Evolutionary conservation across 2,329 filamentous ascomycete genomes (phyloP).

Genomic region (Ceratocystis ficicola): DNA sequence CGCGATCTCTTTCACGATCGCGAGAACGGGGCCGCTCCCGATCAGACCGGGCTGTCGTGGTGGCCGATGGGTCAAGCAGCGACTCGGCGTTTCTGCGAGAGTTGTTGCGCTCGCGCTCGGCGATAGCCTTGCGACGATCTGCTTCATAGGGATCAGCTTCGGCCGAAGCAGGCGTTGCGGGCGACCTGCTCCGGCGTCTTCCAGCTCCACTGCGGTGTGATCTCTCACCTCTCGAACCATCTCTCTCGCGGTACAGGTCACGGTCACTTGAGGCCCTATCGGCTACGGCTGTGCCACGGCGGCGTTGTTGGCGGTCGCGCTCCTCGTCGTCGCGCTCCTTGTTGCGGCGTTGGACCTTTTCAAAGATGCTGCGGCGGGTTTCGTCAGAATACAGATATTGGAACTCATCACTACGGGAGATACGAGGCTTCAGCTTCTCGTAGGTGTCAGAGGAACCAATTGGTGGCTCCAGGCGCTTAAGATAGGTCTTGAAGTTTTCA

Average conservation of each 20-base stretch:
- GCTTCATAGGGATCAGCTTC: constrained; percentile 91
- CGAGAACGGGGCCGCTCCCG: constrained; percentile 22
- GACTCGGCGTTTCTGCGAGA: constrained; percentile 22
- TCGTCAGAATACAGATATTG: constrained; percentile 73
- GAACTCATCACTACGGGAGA: constrained; percentile 75
- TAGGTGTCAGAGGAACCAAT: constrained; percentile 68
- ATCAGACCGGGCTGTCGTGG: constrained; percentile 32
- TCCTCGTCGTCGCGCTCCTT: constrained; percentile 87
- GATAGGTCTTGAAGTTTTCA: constrained; percentile 70
- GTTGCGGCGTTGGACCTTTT: constrained; percentile 82
- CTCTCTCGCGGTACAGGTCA: constrained; percentile 47
- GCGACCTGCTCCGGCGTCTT: constrained; percentile 61
- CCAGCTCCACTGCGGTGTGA: constrained; percentile 42
- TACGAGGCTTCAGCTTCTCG: constrained; percentile 69
- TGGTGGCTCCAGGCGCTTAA: constrained; percentile 84
- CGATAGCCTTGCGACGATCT: constrained; percentile 83
- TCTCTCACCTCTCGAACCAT: constrained; percentile 47
- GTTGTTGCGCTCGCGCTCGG: constrained; percentile 87
- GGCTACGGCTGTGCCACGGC: constrained; percentile 34
- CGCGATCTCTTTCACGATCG: constrained; percentile 31
- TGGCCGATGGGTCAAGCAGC: constrained; percentile 14
- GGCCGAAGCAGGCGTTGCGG: constrained; percentile 29
- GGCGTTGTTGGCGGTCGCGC: constrained; percentile 40
- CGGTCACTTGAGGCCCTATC: constrained; percentile 44
- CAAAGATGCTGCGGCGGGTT: constrained; percentile 69